phyloP scores from a whole-genome alignment of 192 early-diverging fungal genomes.

The Entomortierella chlamydospora region DNA sequence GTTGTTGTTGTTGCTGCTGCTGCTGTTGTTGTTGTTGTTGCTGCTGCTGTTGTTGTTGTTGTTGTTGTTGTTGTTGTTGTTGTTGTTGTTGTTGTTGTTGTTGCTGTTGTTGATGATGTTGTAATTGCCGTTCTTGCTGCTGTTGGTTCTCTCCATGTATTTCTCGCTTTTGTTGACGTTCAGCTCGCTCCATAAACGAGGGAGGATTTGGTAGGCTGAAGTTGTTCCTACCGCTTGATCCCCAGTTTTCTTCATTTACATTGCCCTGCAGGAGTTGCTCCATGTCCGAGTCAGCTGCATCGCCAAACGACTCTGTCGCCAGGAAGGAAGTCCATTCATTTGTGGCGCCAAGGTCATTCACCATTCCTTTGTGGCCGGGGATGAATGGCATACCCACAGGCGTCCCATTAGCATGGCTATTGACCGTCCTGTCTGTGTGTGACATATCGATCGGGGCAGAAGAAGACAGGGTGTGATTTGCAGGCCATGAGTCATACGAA shows the following conservation, averaged over 20 bases:
- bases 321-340: slow-evolving; percentile 45
- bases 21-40: slow-evolving; percentile 16
- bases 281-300: slow-evolving; percentile 30
- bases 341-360: slow-evolving; percentile 8
- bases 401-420: neutral
- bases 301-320: slow-evolving; percentile 17
- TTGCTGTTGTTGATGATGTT: slow-evolving; percentile 14
- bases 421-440: neutral
- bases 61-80: slow-evolving; percentile 12
- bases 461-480: slow-evolving; percentile 6
- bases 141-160: slow-evolving; percentile 16
- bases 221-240: slow-evolving; percentile 19
- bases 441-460: slow-evolving; percentile 9
- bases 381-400: slow-evolving; percentile 3
- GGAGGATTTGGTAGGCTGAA: slow-evolving; percentile 47
- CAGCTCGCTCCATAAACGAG: slow-evolving; percentile 50
- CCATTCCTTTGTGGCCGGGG: slow-evolving; percentile 35
- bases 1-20: slow-evolving; percentile 19
- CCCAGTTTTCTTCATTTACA: slow-evolving; percentile 48
- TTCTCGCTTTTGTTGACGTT: slow-evolving; percentile 45
- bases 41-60: slow-evolving; percentile 14
- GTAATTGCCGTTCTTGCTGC: slow-evolving; percentile 8
- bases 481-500: neutral
- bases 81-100: slow-evolving; percentile 7
- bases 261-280: slow-evolving; percentile 36